Base-by-base conservation (phyloP, 441 rosid species). In the Viola pubescens region DNA sequence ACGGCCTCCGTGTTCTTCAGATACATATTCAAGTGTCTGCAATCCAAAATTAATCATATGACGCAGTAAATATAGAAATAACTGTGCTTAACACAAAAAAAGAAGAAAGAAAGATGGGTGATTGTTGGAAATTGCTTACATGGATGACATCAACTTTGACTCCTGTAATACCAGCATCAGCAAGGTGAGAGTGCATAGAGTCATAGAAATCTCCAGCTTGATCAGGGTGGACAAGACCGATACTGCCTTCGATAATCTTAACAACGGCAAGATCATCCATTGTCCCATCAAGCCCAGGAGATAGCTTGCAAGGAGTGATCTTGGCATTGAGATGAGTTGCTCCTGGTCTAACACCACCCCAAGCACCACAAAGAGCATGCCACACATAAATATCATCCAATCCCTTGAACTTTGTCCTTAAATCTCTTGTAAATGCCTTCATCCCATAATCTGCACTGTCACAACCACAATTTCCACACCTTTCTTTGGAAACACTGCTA, bases 311-410 rank as follows among this genome's bases (percentile, higher is more conserved):
- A 43, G 72, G 76, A 37, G 62, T 10, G 34, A 83, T 42, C 70
- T 80, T 83, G 16, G 87, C 59, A 7, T 84, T 50, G 39, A 90
- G 70, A 67, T 75, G 77, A 19, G 81, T 71, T 8, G 79, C 12
- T 41, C 74, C 84, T 3, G 95, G 88, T 60, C 87, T 79, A 39
- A 90, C 88, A 64, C 97, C 95, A 63, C 80, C 88, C 95, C 97
- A 90, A 12, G 88, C 94, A 44, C 97, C 97, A 65, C 94, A 85
- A 0, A 90, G 88, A 39, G 95, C 89, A 57, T 87, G 95, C 94
- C 97, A 90, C 59, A 88, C 91, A 58, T 86, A 88, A 39, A 90
- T 81, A 54, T 86, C 91, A 66, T 90, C 91, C 67, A 90, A 69
- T 26, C 82, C 75, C 61, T 77, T 75, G 65, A 90, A 90, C 52